Base-by-base conservation (phyloP, 2,329 filamentous ascomycete species). In the Dothidotthia symphoricarpi region DNA sequence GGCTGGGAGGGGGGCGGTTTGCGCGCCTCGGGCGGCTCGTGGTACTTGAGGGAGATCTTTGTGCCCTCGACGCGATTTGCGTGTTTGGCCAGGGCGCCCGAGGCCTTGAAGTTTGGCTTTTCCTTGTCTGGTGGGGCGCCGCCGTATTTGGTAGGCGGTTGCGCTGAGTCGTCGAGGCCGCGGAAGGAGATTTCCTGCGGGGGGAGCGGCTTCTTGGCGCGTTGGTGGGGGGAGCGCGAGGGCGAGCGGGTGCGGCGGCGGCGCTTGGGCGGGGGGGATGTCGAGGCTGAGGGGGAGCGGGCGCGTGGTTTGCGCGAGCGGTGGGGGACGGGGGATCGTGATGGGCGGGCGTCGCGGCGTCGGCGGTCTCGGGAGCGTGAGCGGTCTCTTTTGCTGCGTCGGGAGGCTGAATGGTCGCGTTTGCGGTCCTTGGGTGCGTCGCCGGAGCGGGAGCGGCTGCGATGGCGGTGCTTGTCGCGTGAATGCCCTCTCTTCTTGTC, bases 21-120 rank as follows among this genome's bases (percentile, higher is more conserved):
- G 42, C 93, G 85, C 33, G 91, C 88, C 71, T 98, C 93, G 9
- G 88, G 73, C 1, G 93, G 93, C 68, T 98, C 93, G 70, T 96
- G 87, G 67, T 98, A 98, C 72, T 97, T 97, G 31, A 98, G 78
- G 3, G 88, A 81, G 37, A 95, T 82, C 15, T 78, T 77, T 3
- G 82, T 85, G 40, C 87, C 88, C 8, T 80, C 80, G 47, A 94
- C 82, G 6, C 81, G 81, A 64, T 98, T 97, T 34, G 89, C 89
- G 49, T 88, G 89, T 29, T 89, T 88, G 3, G 93, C 93, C 13
- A 98, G 75, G 6, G 85, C 74, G 17, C 93, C 93, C 0, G 89
- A 89, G 24, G 76, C 80, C 14, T 78, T 80, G 67, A 85, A 95
- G 67, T 96, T 98, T 27, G 90, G 86, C 66, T 89, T 90, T 64